Percentiles rank a stretch among this genome's conserved stretches.
These are phyloP conservation scores for Rutstroemia sp. DNA, from an alignment of 2,329 filamentous ascomycete genomes.

Conservation along the genomic window DNA sequence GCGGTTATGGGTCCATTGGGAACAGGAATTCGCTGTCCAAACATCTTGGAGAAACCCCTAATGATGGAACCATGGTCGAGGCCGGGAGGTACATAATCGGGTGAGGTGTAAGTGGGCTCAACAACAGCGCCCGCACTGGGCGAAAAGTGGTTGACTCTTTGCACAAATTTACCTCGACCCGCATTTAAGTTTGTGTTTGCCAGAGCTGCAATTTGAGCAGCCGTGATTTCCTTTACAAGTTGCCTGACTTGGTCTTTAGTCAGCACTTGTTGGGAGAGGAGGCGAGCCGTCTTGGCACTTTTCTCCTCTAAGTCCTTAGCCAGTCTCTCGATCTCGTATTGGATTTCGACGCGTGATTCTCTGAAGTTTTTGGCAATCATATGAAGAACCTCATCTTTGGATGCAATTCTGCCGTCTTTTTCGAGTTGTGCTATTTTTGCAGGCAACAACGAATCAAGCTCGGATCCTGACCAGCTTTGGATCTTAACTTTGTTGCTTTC, in stretches of 20 bases:
- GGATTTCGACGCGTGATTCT: conserved; percentile 10
- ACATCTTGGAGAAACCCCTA: conserved; percentile 13
- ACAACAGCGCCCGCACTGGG: conserved; percentile 57
- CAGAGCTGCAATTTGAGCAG: conserved; percentile 24
- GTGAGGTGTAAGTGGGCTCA: conserved; percentile 53
- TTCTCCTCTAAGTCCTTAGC: conserved; percentile 14
- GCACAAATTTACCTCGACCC: conserved; percentile 10
- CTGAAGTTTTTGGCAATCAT: conserved; percentile 79
- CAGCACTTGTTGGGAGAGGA: conserved; percentile 11
- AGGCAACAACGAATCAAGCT: conserved; percentile 18
- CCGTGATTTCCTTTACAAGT: conserved; percentile 14
- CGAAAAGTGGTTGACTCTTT: conserved; percentile 67
- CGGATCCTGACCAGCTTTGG: conserved; percentile 6
- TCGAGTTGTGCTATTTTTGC: conserved; percentile 8
- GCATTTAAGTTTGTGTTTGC: conserved; percentile 20
- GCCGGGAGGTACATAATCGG: conserved; percentile 17
- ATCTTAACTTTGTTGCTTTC: conserved; percentile 8
- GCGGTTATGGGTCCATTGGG: conserved; percentile 44
- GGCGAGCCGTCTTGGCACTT: conserved; percentile 2
- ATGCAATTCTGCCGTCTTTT: conserved; percentile 16
- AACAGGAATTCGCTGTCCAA: conserved; percentile 18
- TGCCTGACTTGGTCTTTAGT: conserved; percentile 15
- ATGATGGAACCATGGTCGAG: conserved; percentile 8
- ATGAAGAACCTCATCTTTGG: conserved; percentile 62
- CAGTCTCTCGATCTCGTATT: conserved; percentile 14